phyloP scores from a whole-genome alignment of 345 rosid genomes.

The Bretschneidera sinensis region DNA sequence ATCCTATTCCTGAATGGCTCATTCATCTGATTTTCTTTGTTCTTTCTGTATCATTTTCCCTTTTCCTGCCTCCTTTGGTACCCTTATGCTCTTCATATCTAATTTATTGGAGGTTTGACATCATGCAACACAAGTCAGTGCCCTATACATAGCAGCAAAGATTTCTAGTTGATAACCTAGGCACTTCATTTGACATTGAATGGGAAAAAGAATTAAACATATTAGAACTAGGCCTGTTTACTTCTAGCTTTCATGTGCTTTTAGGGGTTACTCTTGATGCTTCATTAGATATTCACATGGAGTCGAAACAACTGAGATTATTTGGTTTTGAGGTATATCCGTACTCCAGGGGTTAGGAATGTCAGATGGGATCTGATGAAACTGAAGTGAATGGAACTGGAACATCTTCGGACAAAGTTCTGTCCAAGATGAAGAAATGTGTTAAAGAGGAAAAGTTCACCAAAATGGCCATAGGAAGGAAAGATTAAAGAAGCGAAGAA shows the following conservation, averaged over 20 bases:
- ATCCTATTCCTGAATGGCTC: not conserved
- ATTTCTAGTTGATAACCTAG: not conserved
- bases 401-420: constrained; percentile 1
- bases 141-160: constrained; percentile 2
- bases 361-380: constrained; percentile 1
- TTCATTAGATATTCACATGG: constrained; percentile 7
- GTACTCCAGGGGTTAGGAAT: not conserved
- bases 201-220: constrained; percentile 6
- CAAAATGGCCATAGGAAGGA: constrained; percentile 18
- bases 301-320: constrained; percentile 10
- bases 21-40: not conserved
- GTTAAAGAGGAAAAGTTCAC: constrained; percentile 12
- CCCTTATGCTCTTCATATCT: constrained; percentile 11
- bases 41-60: not conserved
- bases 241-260: constrained; percentile 4
- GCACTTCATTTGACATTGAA: not conserved
- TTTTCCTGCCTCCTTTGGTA: not conserved
- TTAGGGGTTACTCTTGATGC: not conserved
- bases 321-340: constrained; percentile 16
- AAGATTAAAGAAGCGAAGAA: constrained; percentile 18
- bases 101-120: not conserved
- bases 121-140: not conserved
- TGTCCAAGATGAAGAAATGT: not conserved
- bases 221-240: not conserved
- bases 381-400: constrained; percentile 3